Base-by-base conservation (phyloP, 2,329 filamentous ascomycete species). In the Arthrobotrys pseudoclavata region DNA sequence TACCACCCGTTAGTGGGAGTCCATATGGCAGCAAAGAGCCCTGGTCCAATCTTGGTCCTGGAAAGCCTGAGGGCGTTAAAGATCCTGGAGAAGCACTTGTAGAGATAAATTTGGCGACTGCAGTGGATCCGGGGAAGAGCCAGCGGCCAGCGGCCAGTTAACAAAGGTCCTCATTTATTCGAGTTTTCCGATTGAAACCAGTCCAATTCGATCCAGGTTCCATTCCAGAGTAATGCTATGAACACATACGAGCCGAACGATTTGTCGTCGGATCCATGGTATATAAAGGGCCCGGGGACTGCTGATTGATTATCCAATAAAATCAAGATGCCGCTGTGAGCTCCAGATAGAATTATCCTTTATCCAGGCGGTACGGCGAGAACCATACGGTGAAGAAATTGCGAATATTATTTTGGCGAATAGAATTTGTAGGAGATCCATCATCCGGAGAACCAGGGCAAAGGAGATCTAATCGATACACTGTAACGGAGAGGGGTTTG, bases 401-500 rank as follows among this genome's bases (percentile, higher is more conserved):
- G 37, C 10, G 42, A 60, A 29, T 37, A 42, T 20, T 60, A 15
- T 74, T 20, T 61, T 74, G 61, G 20, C 24, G n/a, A 48, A n/a
- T 20, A 24, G 15, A 64, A 29, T 50, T 34, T 64, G 47, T 5
- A 31, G 22, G 48, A 40, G 40, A 10, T 71, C 53, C 48, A 61
- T 52, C 20, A 66, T 66, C 60, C 60, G 34, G 71, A 61, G 29
- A 66, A 18, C 72, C 66, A 69, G 57, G 18, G 50, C 5, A 29
- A 66, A 48, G 48, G 45, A 48, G 50, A 55, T 66, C 60, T 69
- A 66, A 68, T 47, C 53, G 66, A 37, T 70, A 53, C 55, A 61
- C 48, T 47, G 37, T 40, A 70, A 60, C 45, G 15, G 48, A n/a
- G 45, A 45, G n/a, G 42, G 31, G 52, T 52, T 53, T 40, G 42